Evolutionary conservation across 768 basidiomycete genomes (phyloP), one percentile per base, ranked within the genome.

Genomic region (Pleurotus salmoneostramineus): DNA sequence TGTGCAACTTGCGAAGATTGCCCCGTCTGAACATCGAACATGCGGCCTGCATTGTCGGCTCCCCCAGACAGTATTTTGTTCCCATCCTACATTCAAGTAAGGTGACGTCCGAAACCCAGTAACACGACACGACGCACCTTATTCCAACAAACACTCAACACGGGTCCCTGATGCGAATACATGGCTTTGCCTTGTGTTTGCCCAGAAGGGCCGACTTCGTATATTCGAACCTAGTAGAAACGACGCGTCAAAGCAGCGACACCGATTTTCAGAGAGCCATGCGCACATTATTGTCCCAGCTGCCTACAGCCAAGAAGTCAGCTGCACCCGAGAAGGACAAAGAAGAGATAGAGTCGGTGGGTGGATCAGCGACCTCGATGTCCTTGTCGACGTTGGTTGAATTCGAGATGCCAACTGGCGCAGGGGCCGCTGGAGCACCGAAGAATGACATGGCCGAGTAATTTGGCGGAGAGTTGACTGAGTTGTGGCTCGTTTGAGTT

Each of bases 1-100:
- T 88, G 89, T 15, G 92, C 94, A 49, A 97, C 87, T 68, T 95
- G 93, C 3, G 80, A 78, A 0, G 87, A 68, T 67, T 88, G 87
- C 0, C 92, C 92, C 1, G 93, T 93, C 17, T 82, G 77, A 40
- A 96, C 79, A 69, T 98, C 96, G 72, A 87, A 95, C 84, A 93
- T 88, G 59, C 92, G 85, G n/a, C 84, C 95, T 0, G 92, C 89
- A 69, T 97, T 96, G 76, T 98, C 96, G 5, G 91, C 91, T 46
- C 95, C 95, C 5, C 89, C 93, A 11, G 95, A 96, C 62, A 97
- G 84, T 43, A 95, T 79, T 75, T 93, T 93, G 65, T 83, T 88
- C 14, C 95, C 95, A 58, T 94, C 91, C 93, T 95, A 36, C 35
- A 32, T 15, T 50, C 11, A 42, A 50, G 52, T 32, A 10, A 32